Conservation (phyloP, 2,329 filamentous ascomycete genomes). For the Monilinia aucupariae region DNA sequence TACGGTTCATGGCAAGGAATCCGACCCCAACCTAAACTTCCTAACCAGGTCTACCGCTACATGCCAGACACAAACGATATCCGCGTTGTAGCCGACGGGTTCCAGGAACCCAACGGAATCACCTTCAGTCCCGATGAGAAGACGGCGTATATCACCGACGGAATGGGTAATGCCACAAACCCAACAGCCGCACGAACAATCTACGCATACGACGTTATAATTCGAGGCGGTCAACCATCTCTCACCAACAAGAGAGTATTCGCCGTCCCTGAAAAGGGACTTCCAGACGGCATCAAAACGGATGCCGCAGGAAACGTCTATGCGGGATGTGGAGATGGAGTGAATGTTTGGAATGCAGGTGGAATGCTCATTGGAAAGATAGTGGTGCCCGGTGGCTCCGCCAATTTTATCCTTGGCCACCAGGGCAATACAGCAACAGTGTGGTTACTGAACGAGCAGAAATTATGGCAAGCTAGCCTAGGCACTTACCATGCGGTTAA, state of each 20-base stretch:
- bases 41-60: slow-evolving; percentile 54
- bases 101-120: slow-evolving; percentile 51
- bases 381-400: slow-evolving; percentile 26
- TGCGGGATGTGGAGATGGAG: slow-evolving; percentile 47
- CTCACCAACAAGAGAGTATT: slow-evolving; percentile 39
- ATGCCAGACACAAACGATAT: slow-evolving; percentile 47
- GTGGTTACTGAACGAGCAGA: slow-evolving; percentile 23
- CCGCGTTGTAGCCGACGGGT: slow-evolving; percentile 51
- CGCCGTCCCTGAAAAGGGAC: slow-evolving; percentile 46
- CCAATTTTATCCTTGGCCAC: slow-evolving; percentile 21
- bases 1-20: slow-evolving; percentile 57
- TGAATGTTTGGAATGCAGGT: slow-evolving; percentile 47
- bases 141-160: slow-evolving; percentile 50
- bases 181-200: slow-evolving; percentile 37
- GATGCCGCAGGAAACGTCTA: slow-evolving; percentile 51
- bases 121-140: slow-evolving; percentile 50
- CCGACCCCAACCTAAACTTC: slow-evolving; percentile 46
- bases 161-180: slow-evolving; percentile 36
- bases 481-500: neutral
- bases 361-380: slow-evolving; percentile 53
- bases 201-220: slow-evolving; percentile 27
- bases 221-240: slow-evolving; percentile 11
- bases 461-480: slow-evolving; percentile 20
- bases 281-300: slow-evolving; percentile 54
- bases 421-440: slow-evolving; percentile 16